These are phyloP conservation scores for Trichosanthes truncata DNA, from an alignment of 306 rosid species.

Conservation along the genomic window DNA sequence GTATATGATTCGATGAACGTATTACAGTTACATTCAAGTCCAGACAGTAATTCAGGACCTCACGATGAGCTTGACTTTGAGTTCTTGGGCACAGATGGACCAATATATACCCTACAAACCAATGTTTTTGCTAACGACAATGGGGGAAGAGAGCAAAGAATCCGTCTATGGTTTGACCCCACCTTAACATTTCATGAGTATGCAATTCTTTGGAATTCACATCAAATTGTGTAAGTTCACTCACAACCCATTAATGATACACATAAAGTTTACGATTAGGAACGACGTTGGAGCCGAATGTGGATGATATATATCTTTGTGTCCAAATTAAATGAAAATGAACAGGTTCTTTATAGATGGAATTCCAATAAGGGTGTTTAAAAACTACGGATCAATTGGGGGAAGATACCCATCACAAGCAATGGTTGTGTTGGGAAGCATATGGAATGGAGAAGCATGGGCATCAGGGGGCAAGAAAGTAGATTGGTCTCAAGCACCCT, in stretches of 20 bases:
- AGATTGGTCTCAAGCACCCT: slow-evolving; percentile 19
- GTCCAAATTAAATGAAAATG: background rate
- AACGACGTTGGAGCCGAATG: too few relatives aligned
- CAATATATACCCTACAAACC: slow-evolving; percentile 1
- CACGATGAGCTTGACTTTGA: slow-evolving; percentile 22
- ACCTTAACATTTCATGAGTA: slow-evolving; percentile 12
- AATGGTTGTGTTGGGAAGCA: slow-evolving; percentile 15
- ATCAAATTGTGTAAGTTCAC: slow-evolving; percentile 13
- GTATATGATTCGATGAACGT: background rate
- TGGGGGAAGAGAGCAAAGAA: slow-evolving; percentile 17
- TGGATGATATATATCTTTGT: too few relatives aligned
- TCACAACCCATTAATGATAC: too few relatives aligned
- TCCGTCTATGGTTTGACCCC: slow-evolving; percentile 22
- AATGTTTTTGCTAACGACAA: slow-evolving; percentile 13
- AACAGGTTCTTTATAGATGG: slow-evolving; percentile 11
- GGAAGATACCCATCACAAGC: slow-evolving; percentile 12
- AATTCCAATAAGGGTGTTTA: slow-evolving; percentile 16
- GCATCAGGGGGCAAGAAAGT: slow-evolving; percentile 13
- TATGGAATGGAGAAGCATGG: slow-evolving; percentile 23
- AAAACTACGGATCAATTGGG: background rate
- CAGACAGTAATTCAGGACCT: background rate
- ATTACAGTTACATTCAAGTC: slow-evolving; percentile 7
- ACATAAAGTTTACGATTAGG: too few relatives aligned
- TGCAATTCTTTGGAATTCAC: slow-evolving; percentile 19
- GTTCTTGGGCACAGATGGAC: slow-evolving; percentile 14